These are phyloP conservation scores for Cicer bijugum DNA, from an alignment of 306 rosid species.

Conservation along the genomic window DNA sequence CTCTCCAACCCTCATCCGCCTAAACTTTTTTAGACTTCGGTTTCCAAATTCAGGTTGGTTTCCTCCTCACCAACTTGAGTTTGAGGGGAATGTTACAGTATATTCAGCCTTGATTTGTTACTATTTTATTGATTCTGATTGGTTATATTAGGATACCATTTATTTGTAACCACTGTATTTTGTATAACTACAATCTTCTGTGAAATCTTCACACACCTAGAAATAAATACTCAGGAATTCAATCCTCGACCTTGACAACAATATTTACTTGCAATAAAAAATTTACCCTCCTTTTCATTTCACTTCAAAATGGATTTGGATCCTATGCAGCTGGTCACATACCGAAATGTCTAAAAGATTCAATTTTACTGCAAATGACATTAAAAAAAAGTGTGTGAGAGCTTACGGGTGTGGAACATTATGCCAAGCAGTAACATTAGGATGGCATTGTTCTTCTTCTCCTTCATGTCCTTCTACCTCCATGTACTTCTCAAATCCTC, in stretches of 20 bases:
- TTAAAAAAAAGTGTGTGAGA: constrained; percentile 33
- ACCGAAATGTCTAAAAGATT: neutral
- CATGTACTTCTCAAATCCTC: constrained; percentile 69
- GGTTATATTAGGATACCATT: neutral
- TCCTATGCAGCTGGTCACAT: neutral
- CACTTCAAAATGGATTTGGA: neutral
- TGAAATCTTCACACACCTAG: neutral
- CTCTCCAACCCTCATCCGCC: neutral
- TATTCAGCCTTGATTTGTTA: neutral
- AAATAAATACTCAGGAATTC: constrained; percentile 3
- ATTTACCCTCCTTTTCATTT: neutral
- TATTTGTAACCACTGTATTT: neutral
- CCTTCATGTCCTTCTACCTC: constrained; percentile 58
- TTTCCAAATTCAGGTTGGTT: constrained; percentile 7
- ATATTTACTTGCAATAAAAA: neutral
- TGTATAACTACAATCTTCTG: neutral
- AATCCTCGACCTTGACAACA: neutral
- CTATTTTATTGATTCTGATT: constrained; percentile 7
- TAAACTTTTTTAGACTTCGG: constrained; percentile 1
- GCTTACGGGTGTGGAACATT: constrained; percentile 87
- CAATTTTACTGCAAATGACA: constrained; percentile 17
- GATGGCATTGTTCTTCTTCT: constrained; percentile 50
- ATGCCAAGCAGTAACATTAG: constrained; percentile 95
- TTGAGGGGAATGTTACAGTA: neutral
- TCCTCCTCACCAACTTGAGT: neutral